These are phyloP conservation scores for Fusarium mundagurra DNA, from an alignment of 2,329 filamentous ascomycete genomes.

Conservation along the genomic window DNA sequence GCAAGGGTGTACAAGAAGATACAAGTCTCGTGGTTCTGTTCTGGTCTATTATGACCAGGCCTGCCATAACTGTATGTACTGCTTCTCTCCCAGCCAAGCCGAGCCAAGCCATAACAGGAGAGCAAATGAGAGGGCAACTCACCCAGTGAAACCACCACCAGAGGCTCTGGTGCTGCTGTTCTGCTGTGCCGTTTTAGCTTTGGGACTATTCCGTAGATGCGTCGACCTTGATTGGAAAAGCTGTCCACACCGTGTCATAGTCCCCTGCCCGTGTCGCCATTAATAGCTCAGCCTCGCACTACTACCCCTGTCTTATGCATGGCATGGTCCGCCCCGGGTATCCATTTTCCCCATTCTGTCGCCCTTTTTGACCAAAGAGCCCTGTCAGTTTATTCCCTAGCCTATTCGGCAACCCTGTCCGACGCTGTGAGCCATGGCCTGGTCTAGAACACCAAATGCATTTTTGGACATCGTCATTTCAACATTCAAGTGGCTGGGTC, in stretches of 20 bases:
- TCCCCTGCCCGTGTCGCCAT: constrained; percentile 27
- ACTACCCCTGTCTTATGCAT: background rate
- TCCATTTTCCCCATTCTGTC: constrained; percentile 15
- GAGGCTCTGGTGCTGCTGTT: background rate
- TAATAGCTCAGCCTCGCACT: constrained; percentile 35
- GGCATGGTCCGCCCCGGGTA: constrained; percentile 10
- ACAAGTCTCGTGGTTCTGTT: background rate
- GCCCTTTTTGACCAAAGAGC: background rate
- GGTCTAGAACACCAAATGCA: constrained; percentile 33
- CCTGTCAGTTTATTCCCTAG: constrained; percentile 7
- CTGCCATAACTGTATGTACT: background rate
- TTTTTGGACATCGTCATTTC: background rate
- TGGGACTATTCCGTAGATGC: constrained; percentile 30
- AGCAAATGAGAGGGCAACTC: background rate
- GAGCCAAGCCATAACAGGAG: background rate
- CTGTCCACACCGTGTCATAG: background rate
- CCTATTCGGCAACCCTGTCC: constrained; percentile 27
- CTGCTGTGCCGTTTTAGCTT: constrained; percentile 39
- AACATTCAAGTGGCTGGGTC: background rate
- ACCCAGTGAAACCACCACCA: constrained; percentile 1
- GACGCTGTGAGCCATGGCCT: constrained; percentile 27
- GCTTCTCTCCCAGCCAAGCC: background rate
- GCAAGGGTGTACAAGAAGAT: background rate
- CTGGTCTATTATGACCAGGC: background rate
- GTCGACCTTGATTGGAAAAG: constrained; percentile 4